Percentiles rank a stretch among this genome's conserved stretches.
These are phyloP conservation scores for Capronia coronata DNA, from an alignment of 2,329 filamentous ascomycete species.

Conservation along the genomic window DNA sequence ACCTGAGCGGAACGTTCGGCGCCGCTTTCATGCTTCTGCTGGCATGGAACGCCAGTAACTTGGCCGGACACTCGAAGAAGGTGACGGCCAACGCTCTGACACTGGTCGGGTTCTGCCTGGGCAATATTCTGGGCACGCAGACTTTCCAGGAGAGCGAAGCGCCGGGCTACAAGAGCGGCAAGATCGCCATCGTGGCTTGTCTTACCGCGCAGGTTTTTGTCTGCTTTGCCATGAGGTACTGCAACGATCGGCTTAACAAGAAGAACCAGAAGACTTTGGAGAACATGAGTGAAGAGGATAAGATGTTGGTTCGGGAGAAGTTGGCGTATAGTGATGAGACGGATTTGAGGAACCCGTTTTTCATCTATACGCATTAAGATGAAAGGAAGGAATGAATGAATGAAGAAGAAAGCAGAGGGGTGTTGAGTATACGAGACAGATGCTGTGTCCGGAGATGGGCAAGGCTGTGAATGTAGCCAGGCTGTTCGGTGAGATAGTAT, in stretches of 20 bases:
- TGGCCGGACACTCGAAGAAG: slow-evolving; percentile 47
- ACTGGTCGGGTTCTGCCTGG: slow-evolving; percentile 39
- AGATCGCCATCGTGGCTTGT: slow-evolving; percentile 31
- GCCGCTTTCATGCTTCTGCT: slow-evolving; percentile 43
- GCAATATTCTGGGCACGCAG: slow-evolving; percentile 42
- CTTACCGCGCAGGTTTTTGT: slow-evolving; percentile 30
- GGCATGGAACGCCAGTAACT: slow-evolving; percentile 43
- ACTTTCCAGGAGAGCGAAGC: slow-evolving; percentile 40
- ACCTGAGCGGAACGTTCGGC: slow-evolving; percentile 41
- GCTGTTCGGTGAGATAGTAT: no score
- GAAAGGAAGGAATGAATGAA: no score
- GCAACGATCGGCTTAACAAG: slow-evolving; percentile 32
- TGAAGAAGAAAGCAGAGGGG: no score
- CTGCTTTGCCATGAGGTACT: slow-evolving; percentile 30
- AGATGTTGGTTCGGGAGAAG: slow-evolving; percentile 27
- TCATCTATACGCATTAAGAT: slow-evolving; percentile 18
- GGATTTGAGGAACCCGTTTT: slow-evolving; percentile 30
- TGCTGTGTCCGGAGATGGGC: no score
- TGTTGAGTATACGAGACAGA: no score
- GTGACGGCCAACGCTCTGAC: slow-evolving; percentile 44
- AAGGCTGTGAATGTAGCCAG: no score
- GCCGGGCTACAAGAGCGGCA: slow-evolving; percentile 38
- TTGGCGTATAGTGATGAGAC: slow-evolving; percentile 31
- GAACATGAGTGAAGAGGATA: slow-evolving; percentile 31
- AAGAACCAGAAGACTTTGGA: slow-evolving; percentile 29